Evolutionary conservation across 2,329 filamentous ascomycete genomes (phyloP).

Genomic region (Trichoderma sp.): DNA sequence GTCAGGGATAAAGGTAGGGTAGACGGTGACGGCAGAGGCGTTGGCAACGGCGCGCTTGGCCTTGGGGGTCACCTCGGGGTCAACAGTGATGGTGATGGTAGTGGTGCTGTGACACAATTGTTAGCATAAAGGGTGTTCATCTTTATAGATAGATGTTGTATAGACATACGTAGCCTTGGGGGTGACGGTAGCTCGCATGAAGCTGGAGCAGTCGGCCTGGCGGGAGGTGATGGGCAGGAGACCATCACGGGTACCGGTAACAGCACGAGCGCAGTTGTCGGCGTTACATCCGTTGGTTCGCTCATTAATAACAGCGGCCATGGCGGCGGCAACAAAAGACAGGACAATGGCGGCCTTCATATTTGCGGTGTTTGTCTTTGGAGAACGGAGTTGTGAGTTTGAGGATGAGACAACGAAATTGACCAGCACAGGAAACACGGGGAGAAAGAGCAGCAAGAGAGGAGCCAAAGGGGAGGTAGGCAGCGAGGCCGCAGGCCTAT

Average conservation of each 20-base stretch:
- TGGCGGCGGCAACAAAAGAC: conserved; percentile 40
- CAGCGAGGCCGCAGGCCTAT: not conserved
- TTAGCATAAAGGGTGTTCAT: not conserved
- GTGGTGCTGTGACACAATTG: conserved; percentile 30
- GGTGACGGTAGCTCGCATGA: conserved; percentile 42
- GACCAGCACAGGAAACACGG: not conserved
- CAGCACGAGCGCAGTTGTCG: conserved; percentile 51
- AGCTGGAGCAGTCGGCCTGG: conserved; percentile 44
- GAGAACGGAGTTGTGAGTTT: not conserved
- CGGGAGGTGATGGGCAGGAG: conserved; percentile 38
- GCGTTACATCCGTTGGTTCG: conserved; percentile 38
- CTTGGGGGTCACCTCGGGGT: conserved; percentile 31
- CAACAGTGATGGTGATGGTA: conserved; percentile 44
- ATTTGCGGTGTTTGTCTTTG: conserved; percentile 28
- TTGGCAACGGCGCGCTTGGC: conserved; percentile 33
- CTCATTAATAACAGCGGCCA: conserved; percentile 38
- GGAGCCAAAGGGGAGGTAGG: not conserved
- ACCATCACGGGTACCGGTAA: conserved; percentile 45
- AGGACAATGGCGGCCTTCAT: conserved; percentile 46
- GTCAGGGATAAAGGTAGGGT: conserved; percentile 39
- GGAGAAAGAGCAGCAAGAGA: not conserved
- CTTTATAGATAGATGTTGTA: not conserved
- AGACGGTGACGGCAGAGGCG: conserved; percentile 36
- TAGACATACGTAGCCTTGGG: conserved; percentile 42
- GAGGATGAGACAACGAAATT: not conserved